Base-by-base conservation (phyloP, 768 basidiomycete genomes). In the Exsudoporus frostii region DNA sequence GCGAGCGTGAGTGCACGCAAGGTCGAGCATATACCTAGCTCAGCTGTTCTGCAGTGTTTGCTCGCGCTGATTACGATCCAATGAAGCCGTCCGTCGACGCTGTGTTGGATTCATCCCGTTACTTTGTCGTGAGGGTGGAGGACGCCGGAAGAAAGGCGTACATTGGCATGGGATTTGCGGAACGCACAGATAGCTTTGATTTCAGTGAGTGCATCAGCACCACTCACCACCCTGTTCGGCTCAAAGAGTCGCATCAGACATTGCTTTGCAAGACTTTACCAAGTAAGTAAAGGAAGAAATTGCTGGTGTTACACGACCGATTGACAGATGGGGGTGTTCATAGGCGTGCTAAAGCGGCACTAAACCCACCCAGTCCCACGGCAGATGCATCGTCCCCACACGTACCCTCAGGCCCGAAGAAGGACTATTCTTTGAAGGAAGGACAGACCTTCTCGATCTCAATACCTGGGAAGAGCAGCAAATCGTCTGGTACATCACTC, bases 41-140 rank as follows among this genome's bases (percentile, higher is more conserved):
- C 56, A 48, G 37, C n/a, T 25, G 14, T 50, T 40, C 47, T 55
- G 34, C 69, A 90, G 91, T 90, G 50, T 98, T 98, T 74, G 95
- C 95, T 39, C 85, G 82, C 58, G 84, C 92, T 15, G 82, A 82
- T 40, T 98, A 97, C 65, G 86, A 90, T 63, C 77, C 85, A 15
- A 72, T 80, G 40, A 84, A 83, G 53, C 90, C 92, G 5, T 85
- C 82, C 27, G 90, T 98, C n/a, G 94, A 98, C 59, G 88, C 91
- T n/a, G 93, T 95, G 15, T 77, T 97, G 25, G 94, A 98, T 68
- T 95, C 92, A 1, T 95, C 93, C 11, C 84, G 94, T 44, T 98
- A 98, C 68, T 98, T 98, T 65, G 94, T 96, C 15, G 76, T 97
- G 38, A 80, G 92, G 49, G 88, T 97, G 3, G 94, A 97, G 68